A percentile compares a stretch with the other conserved stretches of the same genome.
Conservation (phyloP, 257 asterid genomes). For the Anisodus tanguticus region DNA sequence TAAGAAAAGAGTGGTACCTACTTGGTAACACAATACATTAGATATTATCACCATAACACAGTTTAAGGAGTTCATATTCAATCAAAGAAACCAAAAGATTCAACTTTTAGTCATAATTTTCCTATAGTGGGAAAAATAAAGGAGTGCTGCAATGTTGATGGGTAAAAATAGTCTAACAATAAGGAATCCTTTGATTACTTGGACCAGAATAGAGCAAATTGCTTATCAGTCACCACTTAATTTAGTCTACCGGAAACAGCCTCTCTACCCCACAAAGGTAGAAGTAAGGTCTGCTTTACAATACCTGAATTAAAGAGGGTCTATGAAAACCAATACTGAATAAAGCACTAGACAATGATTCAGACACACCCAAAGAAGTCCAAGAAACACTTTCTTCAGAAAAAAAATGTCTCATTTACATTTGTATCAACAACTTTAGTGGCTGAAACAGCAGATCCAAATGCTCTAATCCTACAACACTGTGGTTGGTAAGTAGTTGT, state of each 20-base stretch:
- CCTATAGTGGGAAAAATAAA: not conserved
- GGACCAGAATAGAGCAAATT: not conserved
- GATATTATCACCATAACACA: not conserved
- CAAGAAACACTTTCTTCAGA: constrained; percentile 82
- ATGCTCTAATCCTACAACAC: constrained; percentile 39
- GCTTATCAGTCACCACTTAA: not conserved
- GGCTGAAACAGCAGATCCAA: constrained; percentile 41
- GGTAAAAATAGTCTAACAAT: constrained; percentile 4
- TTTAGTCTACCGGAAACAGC: too few relatives aligned
- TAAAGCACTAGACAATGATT: constrained; percentile 61
- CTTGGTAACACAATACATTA: not conserved
- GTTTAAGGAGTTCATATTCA: not conserved
- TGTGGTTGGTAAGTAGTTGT: constrained; percentile 24
- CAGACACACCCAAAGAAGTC: constrained; percentile 83
- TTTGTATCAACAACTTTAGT: constrained; percentile 37
- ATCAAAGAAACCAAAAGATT: not conserved
- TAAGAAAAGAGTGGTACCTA: too few relatives aligned
- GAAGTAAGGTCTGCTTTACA: too few relatives aligned
- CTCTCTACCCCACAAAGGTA: too few relatives aligned
- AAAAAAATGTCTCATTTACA: constrained; percentile 68
- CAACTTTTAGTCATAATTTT: not conserved
- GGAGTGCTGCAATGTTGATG: not conserved
- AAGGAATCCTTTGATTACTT: not conserved
- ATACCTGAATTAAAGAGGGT: constrained; percentile 92
- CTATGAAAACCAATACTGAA: constrained; percentile 66